A percentile compares a stretch with the other conserved stretches of the same genome.
Evolutionary conservation across 371 early-diverging fungal genomes (phyloP).

Genomic region (Apophysomyces ossiformis): DNA sequence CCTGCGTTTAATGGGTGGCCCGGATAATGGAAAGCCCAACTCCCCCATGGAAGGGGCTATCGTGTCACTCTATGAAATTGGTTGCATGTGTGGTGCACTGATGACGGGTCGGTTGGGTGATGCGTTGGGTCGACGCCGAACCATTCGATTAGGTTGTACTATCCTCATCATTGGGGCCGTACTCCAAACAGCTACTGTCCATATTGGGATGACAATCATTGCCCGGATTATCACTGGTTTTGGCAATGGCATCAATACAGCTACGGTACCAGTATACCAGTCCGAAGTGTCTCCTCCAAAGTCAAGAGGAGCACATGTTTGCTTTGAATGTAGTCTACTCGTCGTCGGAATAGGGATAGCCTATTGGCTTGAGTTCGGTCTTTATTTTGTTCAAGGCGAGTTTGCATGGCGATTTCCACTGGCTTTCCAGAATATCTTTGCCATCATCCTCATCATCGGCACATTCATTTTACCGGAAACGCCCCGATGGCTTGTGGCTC

Average conservation of each 20-base stretch:
- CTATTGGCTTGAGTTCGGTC: conserved; percentile 54
- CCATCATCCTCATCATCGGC: conserved; percentile 46
- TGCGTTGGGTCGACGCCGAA: conserved; percentile 33
- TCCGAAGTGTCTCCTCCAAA: conserved; percentile 56
- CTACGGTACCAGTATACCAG: conserved; percentile 55
- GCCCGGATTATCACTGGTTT: conserved; percentile 60
- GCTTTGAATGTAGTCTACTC: conserved; percentile 39
- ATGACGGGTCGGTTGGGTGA: conserved; percentile 31
- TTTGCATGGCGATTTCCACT: conserved; percentile 59
- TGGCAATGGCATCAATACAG: conserved; percentile 58
- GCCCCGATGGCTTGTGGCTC: conserved; percentile 61
- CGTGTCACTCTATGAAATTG: conserved; percentile 34
- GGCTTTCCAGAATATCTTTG: conserved; percentile 55
- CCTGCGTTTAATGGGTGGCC: conserved; percentile 29
- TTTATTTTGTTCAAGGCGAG: conserved; percentile 36
- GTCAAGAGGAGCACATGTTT: conserved; percentile 42
- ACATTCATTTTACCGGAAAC: conserved; percentile 57
- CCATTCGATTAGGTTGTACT: conserved; percentile 36
- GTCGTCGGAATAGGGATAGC: conserved; percentile 43
- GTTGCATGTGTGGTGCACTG: conserved; percentile 37
- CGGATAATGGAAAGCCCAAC: conserved; percentile 13
- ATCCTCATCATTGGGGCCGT: conserved; percentile 42
- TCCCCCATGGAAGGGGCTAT: conserved; percentile 30
- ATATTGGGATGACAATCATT: conserved; percentile 43
- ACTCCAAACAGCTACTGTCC: conserved; percentile 42